Evolutionary conservation across 805 yeast genomes (phyloP).

Genomic region (Geotrichum ghanense): DNA sequence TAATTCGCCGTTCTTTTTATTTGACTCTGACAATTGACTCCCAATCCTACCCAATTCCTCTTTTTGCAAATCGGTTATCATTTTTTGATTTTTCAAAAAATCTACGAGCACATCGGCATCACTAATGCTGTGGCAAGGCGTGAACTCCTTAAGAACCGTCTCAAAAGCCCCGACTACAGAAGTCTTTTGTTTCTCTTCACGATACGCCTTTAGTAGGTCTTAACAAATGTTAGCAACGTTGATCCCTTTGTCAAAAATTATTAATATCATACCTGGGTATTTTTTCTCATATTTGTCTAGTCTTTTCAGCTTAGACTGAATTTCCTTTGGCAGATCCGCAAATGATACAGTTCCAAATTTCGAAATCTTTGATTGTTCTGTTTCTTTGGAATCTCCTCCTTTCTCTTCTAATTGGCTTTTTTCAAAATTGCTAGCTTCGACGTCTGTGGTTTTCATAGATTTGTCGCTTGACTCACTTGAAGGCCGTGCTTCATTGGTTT

Average conservation of each 20-base stretch:
- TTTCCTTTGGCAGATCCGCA: constrained; percentile 42
- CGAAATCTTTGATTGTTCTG: too few species aligned
- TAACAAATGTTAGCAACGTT: background rate
- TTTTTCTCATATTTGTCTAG: constrained; percentile 81
- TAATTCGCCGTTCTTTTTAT: constrained; percentile 9
- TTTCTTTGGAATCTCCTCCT: too few species aligned
- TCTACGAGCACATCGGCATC: constrained; percentile 64
- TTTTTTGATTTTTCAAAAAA: constrained; percentile 50
- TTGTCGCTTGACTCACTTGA: too few species aligned
- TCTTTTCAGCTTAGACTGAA: constrained; percentile 56
- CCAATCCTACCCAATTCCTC: constrained; percentile 48
- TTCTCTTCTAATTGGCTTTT: too few species aligned
- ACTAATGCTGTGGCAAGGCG: constrained; percentile 66
- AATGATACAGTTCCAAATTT: too few species aligned
- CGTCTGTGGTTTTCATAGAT: too few species aligned
- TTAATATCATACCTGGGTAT: constrained; percentile 50
- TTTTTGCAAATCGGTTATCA: constrained; percentile 49
- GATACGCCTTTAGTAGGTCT: constrained; percentile 66
- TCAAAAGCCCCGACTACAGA: constrained; percentile 55
- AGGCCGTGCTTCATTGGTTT: too few species aligned
- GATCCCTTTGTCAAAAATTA: background rate
- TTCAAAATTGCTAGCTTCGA: too few species aligned
- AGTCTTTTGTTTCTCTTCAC: constrained; percentile 58
- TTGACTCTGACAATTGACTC: constrained; percentile 9
- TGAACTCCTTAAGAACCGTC: constrained; percentile 57